Evolutionary conservation across 306 rosid species (phyloP).

Genomic region (Trichosanthes truncata): DNA sequence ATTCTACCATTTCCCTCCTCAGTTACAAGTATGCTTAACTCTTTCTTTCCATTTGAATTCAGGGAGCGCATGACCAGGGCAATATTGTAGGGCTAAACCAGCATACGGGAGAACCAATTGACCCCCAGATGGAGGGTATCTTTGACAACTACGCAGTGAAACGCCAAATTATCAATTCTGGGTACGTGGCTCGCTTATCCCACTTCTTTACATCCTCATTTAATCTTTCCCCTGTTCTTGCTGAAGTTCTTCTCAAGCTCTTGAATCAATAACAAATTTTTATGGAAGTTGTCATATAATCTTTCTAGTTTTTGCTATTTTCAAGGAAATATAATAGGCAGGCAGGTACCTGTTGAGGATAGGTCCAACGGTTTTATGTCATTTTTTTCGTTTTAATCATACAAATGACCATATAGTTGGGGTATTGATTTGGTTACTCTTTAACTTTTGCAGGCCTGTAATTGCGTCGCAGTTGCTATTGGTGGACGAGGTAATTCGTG

Average conservation of each 20-base stretch:
- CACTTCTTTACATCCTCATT: background rate
- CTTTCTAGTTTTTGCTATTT: background rate
- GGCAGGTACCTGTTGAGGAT: background rate
- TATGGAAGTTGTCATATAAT: background rate
- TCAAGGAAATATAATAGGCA: background rate
- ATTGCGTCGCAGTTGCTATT: slow-evolving; percentile 81
- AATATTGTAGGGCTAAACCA: slow-evolving; percentile 74
- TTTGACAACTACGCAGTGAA: slow-evolving; percentile 92
- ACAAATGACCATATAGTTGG: background rate
- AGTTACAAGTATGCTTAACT: background rate
- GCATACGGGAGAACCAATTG: slow-evolving; percentile 80
- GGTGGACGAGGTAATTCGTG: slow-evolving; percentile 98
- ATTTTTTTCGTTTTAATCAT: background rate
- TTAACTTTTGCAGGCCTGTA: slow-evolving; percentile 60
- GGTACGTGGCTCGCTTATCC: slow-evolving; percentile 29
- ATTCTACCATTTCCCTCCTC: background rate
- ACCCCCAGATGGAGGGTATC: slow-evolving; percentile 94
- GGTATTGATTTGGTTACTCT: background rate
- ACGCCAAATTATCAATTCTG: slow-evolving; percentile 91
- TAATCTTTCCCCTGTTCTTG: background rate
- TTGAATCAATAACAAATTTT: background rate
- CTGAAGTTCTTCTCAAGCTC: background rate
- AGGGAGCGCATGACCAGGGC: slow-evolving; percentile 93
- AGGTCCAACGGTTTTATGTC: background rate
- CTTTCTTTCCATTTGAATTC: slow-evolving; percentile 19